These are phyloP conservation scores for Colletotrichum sublineola DNA, from an alignment of 2,329 filamentous ascomycete genomes.

Conservation along the genomic window DNA sequence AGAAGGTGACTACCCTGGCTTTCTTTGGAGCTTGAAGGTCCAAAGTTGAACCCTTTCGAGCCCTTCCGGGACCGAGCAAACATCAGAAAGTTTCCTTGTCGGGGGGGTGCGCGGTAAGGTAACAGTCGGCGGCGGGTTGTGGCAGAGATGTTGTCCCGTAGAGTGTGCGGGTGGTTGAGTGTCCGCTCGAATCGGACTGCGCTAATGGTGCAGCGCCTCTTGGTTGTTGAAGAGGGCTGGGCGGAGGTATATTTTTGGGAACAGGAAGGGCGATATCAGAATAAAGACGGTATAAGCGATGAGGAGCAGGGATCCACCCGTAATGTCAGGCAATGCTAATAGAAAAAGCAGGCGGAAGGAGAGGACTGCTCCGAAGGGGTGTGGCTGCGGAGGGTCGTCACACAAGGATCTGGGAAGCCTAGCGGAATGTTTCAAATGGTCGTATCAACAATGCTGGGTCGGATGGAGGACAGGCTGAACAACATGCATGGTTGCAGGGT, in stretches of 20 bases:
- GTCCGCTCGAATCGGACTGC: slow-evolving; percentile 23
- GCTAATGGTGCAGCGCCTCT: slow-evolving; percentile 22
- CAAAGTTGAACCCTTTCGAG: slow-evolving; percentile 41
- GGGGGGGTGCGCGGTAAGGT: slow-evolving; percentile 11
- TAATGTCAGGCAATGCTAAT: slow-evolving; percentile 26
- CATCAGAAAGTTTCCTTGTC: slow-evolving; percentile 32
- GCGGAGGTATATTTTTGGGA: slow-evolving; percentile 38
- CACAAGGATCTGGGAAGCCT: slow-evolving; percentile 39
- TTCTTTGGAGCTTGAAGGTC: slow-evolving; percentile 39
- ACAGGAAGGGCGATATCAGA: slow-evolving; percentile 32
- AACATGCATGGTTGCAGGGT: slow-evolving; percentile 44
- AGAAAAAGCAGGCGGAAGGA: slow-evolving; percentile 33
- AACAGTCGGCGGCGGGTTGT: slow-evolving; percentile 1
- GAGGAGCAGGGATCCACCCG: slow-evolving; percentile 39
- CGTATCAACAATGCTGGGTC: slow-evolving; percentile 47
- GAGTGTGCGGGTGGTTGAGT: background rate
- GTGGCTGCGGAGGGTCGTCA: slow-evolving; percentile 40
- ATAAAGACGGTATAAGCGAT: slow-evolving; percentile 30
- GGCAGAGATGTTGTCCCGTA: slow-evolving; percentile 7
- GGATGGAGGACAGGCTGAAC: slow-evolving; percentile 41
- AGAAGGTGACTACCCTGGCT: slow-evolving; percentile 33
- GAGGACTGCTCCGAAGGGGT: slow-evolving; percentile 28
- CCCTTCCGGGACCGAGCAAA: slow-evolving; percentile 40
- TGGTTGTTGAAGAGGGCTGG: slow-evolving; percentile 24
- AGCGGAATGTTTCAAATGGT: slow-evolving; percentile 46